A percentile compares a stretch with the other conserved stretches of the same genome.
phyloP scores from a whole-genome alignment of 2,329 filamentous ascomycete species.

The Claviceps monticola region DNA sequence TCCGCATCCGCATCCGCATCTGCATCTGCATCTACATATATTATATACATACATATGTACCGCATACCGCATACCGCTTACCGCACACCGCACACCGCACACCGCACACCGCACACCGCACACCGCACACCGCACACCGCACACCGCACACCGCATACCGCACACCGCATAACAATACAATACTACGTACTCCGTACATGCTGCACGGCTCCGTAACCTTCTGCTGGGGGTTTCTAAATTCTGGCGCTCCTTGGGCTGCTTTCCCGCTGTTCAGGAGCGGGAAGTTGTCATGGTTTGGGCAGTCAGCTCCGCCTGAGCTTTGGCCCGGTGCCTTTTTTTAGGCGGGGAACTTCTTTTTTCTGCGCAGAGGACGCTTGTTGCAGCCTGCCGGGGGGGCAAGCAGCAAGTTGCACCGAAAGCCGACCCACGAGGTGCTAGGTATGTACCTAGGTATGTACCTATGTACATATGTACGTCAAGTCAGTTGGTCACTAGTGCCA shows the following conservation, averaged over 20 bases:
- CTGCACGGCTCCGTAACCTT: background rate
- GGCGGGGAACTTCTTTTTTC: background rate
- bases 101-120: too few relatives aligned
- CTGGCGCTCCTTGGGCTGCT: background rate
- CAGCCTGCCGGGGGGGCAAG: background rate
- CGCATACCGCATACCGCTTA: too few relatives aligned
- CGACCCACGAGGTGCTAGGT: background rate
- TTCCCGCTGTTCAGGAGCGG: too few relatives aligned
- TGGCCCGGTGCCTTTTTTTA: background rate
- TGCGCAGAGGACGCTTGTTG: background rate
- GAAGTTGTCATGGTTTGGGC: background rate
- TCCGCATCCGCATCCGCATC: background rate
- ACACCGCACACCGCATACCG: too few relatives aligned
- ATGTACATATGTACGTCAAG: background rate
- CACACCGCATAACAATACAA: too few relatives aligned
- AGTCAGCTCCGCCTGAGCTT: background rate
- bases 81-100: too few relatives aligned
- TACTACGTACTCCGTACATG: too few relatives aligned
- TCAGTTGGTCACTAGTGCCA: too few relatives aligned
- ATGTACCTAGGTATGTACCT: too few relatives aligned
- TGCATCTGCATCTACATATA: too few relatives aligned
- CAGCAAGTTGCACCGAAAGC: background rate
- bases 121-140: too few relatives aligned
- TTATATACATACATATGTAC: too few relatives aligned
- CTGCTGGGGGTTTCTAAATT: background rate